Percentiles rank a stretch among this genome's conserved stretches.
Evolutionary conservation across 768 basidiomycete genomes (phyloP).

Genomic region (Galerina marginata): DNA sequence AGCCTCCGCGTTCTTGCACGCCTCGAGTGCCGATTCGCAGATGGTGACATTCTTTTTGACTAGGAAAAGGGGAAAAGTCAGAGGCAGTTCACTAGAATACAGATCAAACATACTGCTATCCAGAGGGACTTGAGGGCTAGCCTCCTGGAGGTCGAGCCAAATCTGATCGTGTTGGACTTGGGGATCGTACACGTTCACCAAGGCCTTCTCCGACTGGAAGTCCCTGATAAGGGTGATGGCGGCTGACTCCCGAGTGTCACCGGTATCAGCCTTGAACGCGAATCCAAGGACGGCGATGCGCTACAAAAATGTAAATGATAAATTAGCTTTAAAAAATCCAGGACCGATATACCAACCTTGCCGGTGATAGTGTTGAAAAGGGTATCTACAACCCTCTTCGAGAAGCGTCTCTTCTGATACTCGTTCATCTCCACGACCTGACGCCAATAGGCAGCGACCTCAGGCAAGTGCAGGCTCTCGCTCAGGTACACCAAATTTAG

Average conservation of each 20-base stretch:
- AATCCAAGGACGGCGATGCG: slow-evolving; percentile 96
- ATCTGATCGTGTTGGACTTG: slow-evolving; percentile 87
- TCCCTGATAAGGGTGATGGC: slow-evolving; percentile 93
- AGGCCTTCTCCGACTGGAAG: slow-evolving; percentile 89
- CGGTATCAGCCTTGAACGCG: slow-evolving; percentile 99
- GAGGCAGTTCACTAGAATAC: neutral
- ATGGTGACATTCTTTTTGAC: slow-evolving; percentile 92
- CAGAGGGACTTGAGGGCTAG: slow-evolving; percentile 64
- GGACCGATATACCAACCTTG: slow-evolving; percentile 65
- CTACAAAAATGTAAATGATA: slow-evolving; percentile 36
- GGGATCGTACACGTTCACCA: slow-evolving; percentile 91
- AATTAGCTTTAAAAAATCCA: slow-evolving; percentile 5
- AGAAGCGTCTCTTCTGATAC: slow-evolving; percentile 96
- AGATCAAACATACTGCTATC: slow-evolving; percentile 61
- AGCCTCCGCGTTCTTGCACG: slow-evolving; percentile 88
- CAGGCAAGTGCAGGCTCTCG: slow-evolving; percentile 92
- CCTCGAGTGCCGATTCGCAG: slow-evolving; percentile 77
- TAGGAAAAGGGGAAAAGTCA: slow-evolving; percentile 29
- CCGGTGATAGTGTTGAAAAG: slow-evolving; percentile 98
- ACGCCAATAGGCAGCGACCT: slow-evolving; percentile 97
- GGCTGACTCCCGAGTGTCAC: slow-evolving; percentile 97
- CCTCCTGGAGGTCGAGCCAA: slow-evolving; percentile 79
- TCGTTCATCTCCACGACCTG: slow-evolving; percentile 99
- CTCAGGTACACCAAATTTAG: slow-evolving; percentile 97
- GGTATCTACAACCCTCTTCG: slow-evolving; percentile 94